phyloP scores from a whole-genome alignment of 2,329 filamentous ascomycete species.

The Paracoccidioides brasiliensis region DNA sequence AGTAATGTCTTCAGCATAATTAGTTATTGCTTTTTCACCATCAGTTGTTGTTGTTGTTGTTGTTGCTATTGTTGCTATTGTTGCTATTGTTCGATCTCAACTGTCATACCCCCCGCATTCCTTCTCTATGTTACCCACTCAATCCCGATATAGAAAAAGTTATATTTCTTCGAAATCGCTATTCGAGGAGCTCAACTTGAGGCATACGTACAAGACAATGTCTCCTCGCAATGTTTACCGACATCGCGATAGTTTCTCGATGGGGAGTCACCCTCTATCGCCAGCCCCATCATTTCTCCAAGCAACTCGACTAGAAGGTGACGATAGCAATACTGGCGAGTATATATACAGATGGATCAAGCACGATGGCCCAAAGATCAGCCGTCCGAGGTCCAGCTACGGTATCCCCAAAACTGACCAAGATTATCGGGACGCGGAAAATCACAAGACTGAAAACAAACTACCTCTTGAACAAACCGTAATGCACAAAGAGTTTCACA shows the following conservation, averaged over 20 bases:
- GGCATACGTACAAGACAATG: neutral
- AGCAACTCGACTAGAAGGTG: neutral
- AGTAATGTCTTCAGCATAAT: neutral
- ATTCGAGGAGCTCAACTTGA: neutral
- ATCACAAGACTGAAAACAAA: neutral
- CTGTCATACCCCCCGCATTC: neutral
- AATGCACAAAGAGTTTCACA: conserved; percentile 2
- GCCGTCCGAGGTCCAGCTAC: neutral
- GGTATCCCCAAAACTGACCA: neutral
- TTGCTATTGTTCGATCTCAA: neutral
- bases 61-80: neutral
- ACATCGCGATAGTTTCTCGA: neutral
- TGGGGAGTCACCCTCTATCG: neutral
- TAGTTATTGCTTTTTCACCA: neutral
- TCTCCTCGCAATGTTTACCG: neutral
- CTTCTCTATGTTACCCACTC: neutral
- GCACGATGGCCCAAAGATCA: neutral
- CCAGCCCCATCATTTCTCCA: neutral
- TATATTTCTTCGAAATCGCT: neutral
- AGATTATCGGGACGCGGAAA: neutral
- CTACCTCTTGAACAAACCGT: neutral
- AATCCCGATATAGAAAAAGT: neutral
- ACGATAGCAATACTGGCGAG: neutral
- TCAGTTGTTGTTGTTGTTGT: neutral
- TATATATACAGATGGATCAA: neutral